phyloP scores from a whole-genome alignment of 345 rosid genomes.

The Gossypium anomalum region DNA sequence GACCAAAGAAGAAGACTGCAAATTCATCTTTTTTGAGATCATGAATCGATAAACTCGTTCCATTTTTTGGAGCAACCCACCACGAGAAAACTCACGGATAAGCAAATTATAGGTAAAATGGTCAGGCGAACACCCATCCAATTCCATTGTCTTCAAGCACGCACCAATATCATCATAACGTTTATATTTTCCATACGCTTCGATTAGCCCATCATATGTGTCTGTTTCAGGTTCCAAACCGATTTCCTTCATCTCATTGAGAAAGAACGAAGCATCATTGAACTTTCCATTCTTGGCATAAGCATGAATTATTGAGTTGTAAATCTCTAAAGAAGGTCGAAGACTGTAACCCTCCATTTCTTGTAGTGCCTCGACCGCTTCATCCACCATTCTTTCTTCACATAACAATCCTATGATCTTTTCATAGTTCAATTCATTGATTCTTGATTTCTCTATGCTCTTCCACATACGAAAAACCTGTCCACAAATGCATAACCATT shows the following conservation, averaged over 20 bases:
- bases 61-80: slow-evolving; percentile 61
- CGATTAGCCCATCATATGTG: slow-evolving; percentile 54
- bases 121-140: slow-evolving; percentile 47
- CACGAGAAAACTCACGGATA: slow-evolving; percentile 47
- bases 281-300: slow-evolving; percentile 44
- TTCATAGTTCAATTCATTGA: slow-evolving; percentile 46
- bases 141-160: slow-evolving; percentile 58
- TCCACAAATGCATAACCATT: slow-evolving; percentile 9
- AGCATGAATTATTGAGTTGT: slow-evolving; percentile 51
- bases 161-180: slow-evolving; percentile 59
- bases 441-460: slow-evolving; percentile 39
- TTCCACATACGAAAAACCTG: slow-evolving; percentile 71
- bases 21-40: slow-evolving; percentile 47
- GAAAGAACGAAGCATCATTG: slow-evolving; percentile 41
- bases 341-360: slow-evolving; percentile 41
- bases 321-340: slow-evolving; percentile 39
- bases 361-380: slow-evolving; percentile 38
- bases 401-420: slow-evolving; percentile 47
- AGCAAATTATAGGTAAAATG: slow-evolving; percentile 62
- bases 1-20: slow-evolving; percentile 43
- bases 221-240: slow-evolving; percentile 34
- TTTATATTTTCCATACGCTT: slow-evolving; percentile 48
- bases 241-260: slow-evolving; percentile 42
- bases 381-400: slow-evolving; percentile 40
- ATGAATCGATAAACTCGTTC: slow-evolving; percentile 37